These are phyloP conservation scores for Pythium brassicae DNA, from an alignment of 352 stramenopile species.

Conservation along the genomic window DNA sequence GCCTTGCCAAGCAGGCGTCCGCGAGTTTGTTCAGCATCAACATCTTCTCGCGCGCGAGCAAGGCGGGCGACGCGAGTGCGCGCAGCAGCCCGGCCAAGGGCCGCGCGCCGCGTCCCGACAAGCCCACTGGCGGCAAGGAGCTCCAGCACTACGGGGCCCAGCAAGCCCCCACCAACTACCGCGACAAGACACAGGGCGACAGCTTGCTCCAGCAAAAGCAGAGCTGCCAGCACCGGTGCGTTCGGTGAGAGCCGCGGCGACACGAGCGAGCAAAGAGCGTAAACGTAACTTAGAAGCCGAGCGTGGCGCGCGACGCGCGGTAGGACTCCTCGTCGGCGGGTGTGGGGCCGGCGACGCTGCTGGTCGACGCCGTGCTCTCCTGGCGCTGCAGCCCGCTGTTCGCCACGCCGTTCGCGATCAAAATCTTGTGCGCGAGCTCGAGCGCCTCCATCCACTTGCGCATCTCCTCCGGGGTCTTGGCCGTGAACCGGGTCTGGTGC, in stretches of 20 bases:
- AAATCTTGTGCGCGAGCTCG: constrained; percentile 43
- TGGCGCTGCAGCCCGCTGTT: constrained; percentile 23
- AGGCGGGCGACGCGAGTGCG: neutral
- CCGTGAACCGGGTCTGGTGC: constrained; percentile 68
- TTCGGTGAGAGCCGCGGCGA: constrained; percentile 3
- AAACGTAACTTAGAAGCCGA: constrained; percentile 45
- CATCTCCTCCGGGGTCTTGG: constrained; percentile 73
- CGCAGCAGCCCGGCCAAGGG: neutral
- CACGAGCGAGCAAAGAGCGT: neutral
- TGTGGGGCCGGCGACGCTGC: neutral
- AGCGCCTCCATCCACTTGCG: constrained; percentile 61
- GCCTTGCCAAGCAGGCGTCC: constrained; percentile 3
- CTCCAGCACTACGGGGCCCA: constrained; percentile 1
- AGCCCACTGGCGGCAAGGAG: neutral
- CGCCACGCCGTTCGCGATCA: constrained; percentile 34
- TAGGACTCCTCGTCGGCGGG: constrained; percentile 21
- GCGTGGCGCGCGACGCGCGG: constrained; percentile 49
- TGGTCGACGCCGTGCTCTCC: constrained; percentile 16
- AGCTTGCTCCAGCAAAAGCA: constrained; percentile 14
- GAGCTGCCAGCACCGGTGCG: constrained; percentile 12
- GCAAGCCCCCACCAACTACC: neutral
- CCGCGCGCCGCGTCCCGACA: neutral
- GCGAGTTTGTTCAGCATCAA: constrained; percentile 14
- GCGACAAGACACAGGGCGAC: constrained; percentile 9
- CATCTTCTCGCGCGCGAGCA: constrained; percentile 12